Conservation (phyloP, 1,284 basidiomycete genomes). For the Takashimella koratensis region DNA sequence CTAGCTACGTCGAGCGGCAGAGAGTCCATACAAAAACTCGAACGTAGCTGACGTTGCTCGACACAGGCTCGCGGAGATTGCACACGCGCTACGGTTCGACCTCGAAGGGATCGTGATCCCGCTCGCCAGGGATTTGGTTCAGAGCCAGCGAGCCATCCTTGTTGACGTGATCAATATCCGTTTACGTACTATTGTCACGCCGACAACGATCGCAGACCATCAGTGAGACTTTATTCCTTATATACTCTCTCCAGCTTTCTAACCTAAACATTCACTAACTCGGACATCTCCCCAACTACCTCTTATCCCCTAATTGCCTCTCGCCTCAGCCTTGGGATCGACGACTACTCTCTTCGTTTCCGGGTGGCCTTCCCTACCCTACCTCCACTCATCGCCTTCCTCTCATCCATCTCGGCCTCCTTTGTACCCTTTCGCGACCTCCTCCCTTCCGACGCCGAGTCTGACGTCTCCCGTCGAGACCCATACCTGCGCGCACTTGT, state of each 20-base stretch:
- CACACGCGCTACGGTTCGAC: conserved; percentile 77
- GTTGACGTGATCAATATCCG: conserved; percentile 79
- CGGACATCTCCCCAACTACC: too few relatives aligned
- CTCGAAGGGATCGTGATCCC: conserved; percentile 81
- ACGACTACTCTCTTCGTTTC: conserved; percentile 60
- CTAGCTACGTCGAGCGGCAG: neutral
- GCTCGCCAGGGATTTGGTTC: conserved; percentile 81
- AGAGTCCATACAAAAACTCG: too few relatives aligned
- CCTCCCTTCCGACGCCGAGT: conserved; percentile 26
- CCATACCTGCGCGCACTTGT: conserved; percentile 78
- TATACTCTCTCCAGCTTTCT: neutral
- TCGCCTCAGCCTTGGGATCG: conserved; percentile 5
- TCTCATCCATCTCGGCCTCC: conserved; percentile 66
- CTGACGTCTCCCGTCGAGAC: conserved; percentile 50
- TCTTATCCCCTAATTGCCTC: too few relatives aligned
- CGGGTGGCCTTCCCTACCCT: conserved; percentile 63
- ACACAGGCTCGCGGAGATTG: conserved; percentile 76
- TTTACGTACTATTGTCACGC: conserved; percentile 76
- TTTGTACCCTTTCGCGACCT: conserved; percentile 59
- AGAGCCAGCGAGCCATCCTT: conserved; percentile 82
- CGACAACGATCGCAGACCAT: conserved; percentile 63
- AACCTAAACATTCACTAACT: neutral
- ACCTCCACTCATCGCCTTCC: conserved; percentile 67
- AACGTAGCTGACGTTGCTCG: neutral
- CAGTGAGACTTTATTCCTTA: conserved; percentile 55